Conservation (phyloP, 768 basidiomycete species). For the Rubroboletus pulcherrimus region DNA sequence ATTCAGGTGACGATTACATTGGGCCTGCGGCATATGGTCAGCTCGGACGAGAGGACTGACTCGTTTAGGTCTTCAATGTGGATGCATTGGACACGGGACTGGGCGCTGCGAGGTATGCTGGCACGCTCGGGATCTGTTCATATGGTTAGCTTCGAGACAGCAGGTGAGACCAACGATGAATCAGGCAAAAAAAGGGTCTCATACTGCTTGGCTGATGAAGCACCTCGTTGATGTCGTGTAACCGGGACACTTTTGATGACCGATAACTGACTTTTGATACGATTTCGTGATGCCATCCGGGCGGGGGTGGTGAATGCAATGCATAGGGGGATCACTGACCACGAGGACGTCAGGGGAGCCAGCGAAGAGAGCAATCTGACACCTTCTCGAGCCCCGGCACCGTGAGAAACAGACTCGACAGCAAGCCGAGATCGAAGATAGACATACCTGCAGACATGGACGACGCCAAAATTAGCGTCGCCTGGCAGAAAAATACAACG, state of each 20-base stretch:
- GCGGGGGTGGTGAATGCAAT: background rate
- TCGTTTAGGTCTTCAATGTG: background rate
- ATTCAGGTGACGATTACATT: background rate
- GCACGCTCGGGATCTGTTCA: background rate
- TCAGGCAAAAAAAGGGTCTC: background rate
- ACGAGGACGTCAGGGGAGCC: background rate
- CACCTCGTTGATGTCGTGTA: background rate
- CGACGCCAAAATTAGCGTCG: background rate
- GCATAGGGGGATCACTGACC: background rate
- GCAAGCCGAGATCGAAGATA: conserved; percentile 2
- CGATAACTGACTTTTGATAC: background rate
- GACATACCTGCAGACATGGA: background rate
- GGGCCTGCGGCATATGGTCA: background rate
- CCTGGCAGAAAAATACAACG: background rate
- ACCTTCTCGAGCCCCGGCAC: background rate
- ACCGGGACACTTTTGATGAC: background rate
- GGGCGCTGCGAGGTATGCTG: background rate
- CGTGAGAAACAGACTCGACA: conserved; percentile 4
- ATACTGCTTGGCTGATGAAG: background rate
- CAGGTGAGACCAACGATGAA: background rate
- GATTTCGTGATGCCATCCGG: background rate
- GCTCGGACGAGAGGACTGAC: background rate
- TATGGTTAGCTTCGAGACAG: background rate
- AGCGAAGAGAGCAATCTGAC: background rate
- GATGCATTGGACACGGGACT: background rate